Evolutionary conservation across 2,329 filamentous ascomycete species (phyloP).

Genomic region (Penicillium sp.): DNA sequence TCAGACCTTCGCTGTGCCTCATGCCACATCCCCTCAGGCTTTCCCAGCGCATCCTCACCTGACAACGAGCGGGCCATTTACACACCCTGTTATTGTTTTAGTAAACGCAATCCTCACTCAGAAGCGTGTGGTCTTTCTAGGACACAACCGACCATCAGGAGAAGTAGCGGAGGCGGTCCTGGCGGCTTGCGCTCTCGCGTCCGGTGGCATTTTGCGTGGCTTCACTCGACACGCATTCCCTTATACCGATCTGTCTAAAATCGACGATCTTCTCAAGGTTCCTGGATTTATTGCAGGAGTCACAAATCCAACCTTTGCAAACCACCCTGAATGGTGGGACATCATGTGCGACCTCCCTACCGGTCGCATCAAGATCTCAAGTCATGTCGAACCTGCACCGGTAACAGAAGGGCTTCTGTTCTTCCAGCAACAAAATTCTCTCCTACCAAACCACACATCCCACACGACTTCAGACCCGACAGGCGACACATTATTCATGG

Average conservation of each 20-base stretch:
- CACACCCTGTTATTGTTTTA: slow-evolving; percentile 91
- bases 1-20: slow-evolving; percentile 83
- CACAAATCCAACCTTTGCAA: slow-evolving; percentile 92
- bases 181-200: slow-evolving; percentile 90
- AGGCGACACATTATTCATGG: slow-evolving; percentile 86
- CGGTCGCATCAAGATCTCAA: slow-evolving; percentile 92
- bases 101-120: slow-evolving; percentile 94
- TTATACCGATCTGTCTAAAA: slow-evolving; percentile 96
- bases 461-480: slow-evolving; percentile 63
- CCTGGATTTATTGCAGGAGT: slow-evolving; percentile 97
- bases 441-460: slow-evolving; percentile 27
- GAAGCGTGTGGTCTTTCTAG: slow-evolving; percentile 93
- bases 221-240: slow-evolving; percentile 97
- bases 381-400: slow-evolving; percentile 75
- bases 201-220: slow-evolving; percentile 84
- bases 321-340: slow-evolving; percentile 98
- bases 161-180: slow-evolving; percentile 98
- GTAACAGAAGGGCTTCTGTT: slow-evolving; percentile 81
- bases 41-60: slow-evolving; percentile 88
- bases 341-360: slow-evolving; percentile 88
- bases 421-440: slow-evolving; percentile 70
- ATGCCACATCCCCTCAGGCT: slow-evolving; percentile 77
- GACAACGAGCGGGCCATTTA: slow-evolving; percentile 84
- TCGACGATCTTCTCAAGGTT: slow-evolving; percentile 92
- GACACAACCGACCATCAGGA: slow-evolving; percentile 90